phyloP scores from a whole-genome alignment of 2,329 filamentous ascomycete genomes.

The Cercospora citrullina region DNA sequence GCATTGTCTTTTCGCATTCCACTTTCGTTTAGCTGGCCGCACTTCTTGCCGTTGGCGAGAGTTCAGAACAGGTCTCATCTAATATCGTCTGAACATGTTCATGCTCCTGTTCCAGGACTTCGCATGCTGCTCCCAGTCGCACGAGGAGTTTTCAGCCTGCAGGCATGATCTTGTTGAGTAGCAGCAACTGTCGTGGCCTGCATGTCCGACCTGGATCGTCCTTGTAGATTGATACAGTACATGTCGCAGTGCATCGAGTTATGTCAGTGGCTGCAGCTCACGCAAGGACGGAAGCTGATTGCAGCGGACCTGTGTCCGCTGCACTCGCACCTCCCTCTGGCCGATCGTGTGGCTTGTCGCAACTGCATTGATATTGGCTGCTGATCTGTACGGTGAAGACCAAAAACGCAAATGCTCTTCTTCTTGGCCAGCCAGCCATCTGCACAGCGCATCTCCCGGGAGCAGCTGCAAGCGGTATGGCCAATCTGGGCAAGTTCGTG shows the following conservation, averaged over 20 bases:
- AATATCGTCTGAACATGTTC: not conserved
- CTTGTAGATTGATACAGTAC: not conserved
- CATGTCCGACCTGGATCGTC: not conserved
- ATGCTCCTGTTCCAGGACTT: not conserved
- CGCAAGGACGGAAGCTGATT: not conserved
- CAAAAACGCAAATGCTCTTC: not conserved
- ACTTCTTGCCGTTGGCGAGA: not conserved
- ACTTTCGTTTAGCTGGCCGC: not conserved
- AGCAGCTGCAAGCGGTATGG: not conserved
- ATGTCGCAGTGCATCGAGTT: not conserved
- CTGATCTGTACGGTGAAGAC: not conserved
- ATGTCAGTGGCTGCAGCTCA: constrained; percentile 3
- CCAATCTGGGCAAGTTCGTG: not conserved
- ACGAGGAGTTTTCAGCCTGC: not conserved
- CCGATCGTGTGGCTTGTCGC: not conserved
- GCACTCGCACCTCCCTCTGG: not conserved
- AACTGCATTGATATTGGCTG: not conserved
- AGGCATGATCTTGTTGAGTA: not conserved
- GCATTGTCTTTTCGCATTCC: not conserved
- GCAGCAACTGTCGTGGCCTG: not conserved
- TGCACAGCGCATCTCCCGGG: not conserved
- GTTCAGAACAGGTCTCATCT: not conserved
- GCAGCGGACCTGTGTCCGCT: not conserved
- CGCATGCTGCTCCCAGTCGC: not conserved
- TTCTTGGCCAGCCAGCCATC: not conserved